Percentiles rank a stretch among this genome's conserved stretches.
Evolutionary conservation across 306 rosid genomes (phyloP).

Genomic region (Rosa multiflora): DNA sequence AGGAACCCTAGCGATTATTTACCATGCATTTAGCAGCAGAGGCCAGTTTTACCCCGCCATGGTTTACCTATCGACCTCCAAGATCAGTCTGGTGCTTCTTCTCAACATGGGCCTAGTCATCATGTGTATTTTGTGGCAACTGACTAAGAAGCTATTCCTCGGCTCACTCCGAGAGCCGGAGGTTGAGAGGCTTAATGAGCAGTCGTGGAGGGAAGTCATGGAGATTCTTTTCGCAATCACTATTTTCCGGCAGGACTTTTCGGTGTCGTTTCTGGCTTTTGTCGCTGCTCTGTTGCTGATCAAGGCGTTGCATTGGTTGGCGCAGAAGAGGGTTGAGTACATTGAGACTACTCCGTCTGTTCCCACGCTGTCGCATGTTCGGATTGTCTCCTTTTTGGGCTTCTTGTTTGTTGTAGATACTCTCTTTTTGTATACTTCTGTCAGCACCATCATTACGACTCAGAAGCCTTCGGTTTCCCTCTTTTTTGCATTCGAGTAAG

Average conservation of each 20-base stretch:
- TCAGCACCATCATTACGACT: constrained; percentile 56
- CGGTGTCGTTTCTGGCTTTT: constrained; percentile 88
- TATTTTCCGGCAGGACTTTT: constrained; percentile 93
- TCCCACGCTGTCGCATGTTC: constrained; percentile 68
- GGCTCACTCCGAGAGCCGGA: constrained; percentile 98
- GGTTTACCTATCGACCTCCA: constrained; percentile 94
- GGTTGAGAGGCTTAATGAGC: constrained; percentile 98
- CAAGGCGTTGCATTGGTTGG: constrained; percentile 98
- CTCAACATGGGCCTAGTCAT: constrained; percentile 93
- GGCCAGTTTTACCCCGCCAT: constrained; percentile 96
- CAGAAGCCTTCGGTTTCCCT: constrained; percentile 91
- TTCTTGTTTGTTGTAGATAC: constrained; percentile 81
- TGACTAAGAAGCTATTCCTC: constrained; percentile 73
- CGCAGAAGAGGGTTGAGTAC: constrained; percentile 97
- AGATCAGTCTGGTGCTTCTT: constrained; percentile 92
- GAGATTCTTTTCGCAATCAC: constrained; percentile 96
- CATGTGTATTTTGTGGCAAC: constrained; percentile 90
- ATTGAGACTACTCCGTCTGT: constrained; percentile 95
- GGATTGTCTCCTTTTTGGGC: constrained; percentile 92
- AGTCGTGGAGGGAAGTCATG: constrained; percentile 98
- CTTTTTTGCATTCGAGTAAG: constrained; percentile 97
- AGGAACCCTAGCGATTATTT: constrained; percentile 76
- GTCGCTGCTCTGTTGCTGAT: constrained; percentile 80
- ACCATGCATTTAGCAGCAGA: constrained; percentile 93
- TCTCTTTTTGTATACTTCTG: constrained; percentile 64